Base-by-base conservation (phyloP, 1,284 basidiomycete species). In the Singerocomus inundabilis region DNA sequence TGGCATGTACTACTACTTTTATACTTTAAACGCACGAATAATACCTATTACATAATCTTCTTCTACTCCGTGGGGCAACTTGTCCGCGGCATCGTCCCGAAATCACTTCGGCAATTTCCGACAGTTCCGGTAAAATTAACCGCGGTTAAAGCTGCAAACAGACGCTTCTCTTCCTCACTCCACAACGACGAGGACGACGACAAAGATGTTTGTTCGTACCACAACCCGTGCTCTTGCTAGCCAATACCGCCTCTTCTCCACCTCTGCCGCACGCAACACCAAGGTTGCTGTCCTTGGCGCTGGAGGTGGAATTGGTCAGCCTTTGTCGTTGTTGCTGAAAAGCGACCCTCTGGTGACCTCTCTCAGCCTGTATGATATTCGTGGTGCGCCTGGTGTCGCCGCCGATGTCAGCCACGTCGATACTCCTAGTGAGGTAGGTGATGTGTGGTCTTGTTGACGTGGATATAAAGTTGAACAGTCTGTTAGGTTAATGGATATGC, bases 321-420 rank as follows among this genome's bases (percentile, higher is more conserved):
- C 91, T 63, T 78, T 95, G 61, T 93, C 92, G 50, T 76, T 96
- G 57, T 78, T 96, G 59, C 82, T 95, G 68, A 95, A 96, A 78
- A 81, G 74, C 57, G 87, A 96, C 77, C 88, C 87, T 33, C 74
- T 90, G 58, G 91, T 94, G 60, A 81, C 88, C 30, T 77, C 79
- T 57, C 70, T 91, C 62, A 84, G 79, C 71, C 76, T 95, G 56
- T 96, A 93, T 74, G 93, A 96, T 79, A 93, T 96, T 70, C 87
- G 89, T 60, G 90, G 90, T 59, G 90, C 92, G 28, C 91, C 91
- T 56, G 93, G 92, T 79, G 92, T 98, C 55, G 92, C 91, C 57
- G 90, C 91, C 38, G 92, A 95, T 73, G 85, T 95, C 55, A 88
- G 86, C 74, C 96, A 98, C 77, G 85, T 99, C 66, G 93, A 97